Evolutionary conservation across 345 rosid genomes (phyloP), one percentile per base, ranked within the genome.

Genomic region (Syzygium aqueum): DNA sequence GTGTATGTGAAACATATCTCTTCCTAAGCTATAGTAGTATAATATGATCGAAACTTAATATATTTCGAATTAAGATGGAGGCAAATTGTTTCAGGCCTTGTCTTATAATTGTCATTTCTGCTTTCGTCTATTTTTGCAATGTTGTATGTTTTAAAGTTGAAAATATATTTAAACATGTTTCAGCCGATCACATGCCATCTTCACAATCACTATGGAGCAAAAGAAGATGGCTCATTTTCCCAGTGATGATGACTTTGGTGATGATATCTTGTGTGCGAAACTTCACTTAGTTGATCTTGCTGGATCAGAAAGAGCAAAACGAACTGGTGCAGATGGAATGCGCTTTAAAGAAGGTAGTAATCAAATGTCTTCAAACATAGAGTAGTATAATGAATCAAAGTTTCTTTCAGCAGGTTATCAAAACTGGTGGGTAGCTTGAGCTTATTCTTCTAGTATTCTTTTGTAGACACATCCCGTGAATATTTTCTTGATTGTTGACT

Each of bases 161-260:
- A 63, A 78, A 28, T 61, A 54, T 27, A 17, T n/a, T 65, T 87
- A 82, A 22, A 57, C 85, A 7, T 77, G 73, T 89, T 89, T 23
- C 92, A 97, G 99, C 90, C 99, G 98, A 22, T 97, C 99, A 9
- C 99, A 96, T 93, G 99, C 99, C 86, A 97, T 97, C 63, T 96
- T 97, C 90, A 97, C 99, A 50, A 96, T 97, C 86, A 93, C 96
- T 19, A 84, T 97, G 94, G 99, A 97, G 89, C 99, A 96, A 91
- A 97, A 97, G 96, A 97, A 92, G 90, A 92, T 50, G 85, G 91
- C 86, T 77, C 91, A 61, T 85, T 67, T 54, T 86, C 65, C 54
- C 82, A 73, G 46, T 33, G 49, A 78, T 89, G 96, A 93, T 87
- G 96, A 96, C 77, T 85, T 87, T 11, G 91, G 95, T 82, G 98